A percentile compares a stretch with the other conserved stretches of the same genome.
Evolutionary conservation across 2,329 filamentous ascomycete species (phyloP).

Genomic region (Colletotrichum magnum): DNA sequence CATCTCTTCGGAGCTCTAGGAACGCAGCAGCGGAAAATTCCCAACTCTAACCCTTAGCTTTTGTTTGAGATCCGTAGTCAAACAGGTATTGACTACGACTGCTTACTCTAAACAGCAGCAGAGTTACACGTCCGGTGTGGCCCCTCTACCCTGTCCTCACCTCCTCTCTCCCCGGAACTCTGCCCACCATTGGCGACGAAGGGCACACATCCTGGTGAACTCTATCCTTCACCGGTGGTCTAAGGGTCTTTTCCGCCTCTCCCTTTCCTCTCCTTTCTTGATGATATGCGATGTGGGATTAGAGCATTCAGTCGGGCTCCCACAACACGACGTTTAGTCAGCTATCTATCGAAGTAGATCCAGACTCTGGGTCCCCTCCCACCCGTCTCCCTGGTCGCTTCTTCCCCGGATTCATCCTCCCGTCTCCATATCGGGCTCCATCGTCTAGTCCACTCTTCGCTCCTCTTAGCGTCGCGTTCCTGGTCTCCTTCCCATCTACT

Average conservation of each 20-base stretch:
- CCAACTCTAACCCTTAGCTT: constrained; percentile 13
- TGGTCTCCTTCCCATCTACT: neutral
- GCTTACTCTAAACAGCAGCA: constrained; percentile 4
- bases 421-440: constrained; percentile 17
- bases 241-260: neutral
- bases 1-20: neutral
- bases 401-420: constrained; percentile 4
- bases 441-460: constrained; percentile 18
- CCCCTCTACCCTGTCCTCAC: neutral
- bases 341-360: constrained; percentile 14
- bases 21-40: neutral
- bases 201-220: constrained; percentile 11
- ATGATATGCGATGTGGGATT: neutral
- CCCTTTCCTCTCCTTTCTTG: neutral
- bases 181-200: neutral
- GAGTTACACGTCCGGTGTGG: neutral
- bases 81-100: constrained; percentile 1
- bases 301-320: neutral
- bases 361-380: constrained; percentile 14
- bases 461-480: neutral
- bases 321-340: constrained; percentile 24
- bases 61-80: constrained; percentile 21
- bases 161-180: neutral
- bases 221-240: constrained; percentile 4
- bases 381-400: constrained; percentile 17